Percentiles rank a stretch among this genome's conserved stretches.
These are phyloP conservation scores for Toxicodendron radicans DNA, from an alignment of 345 rosid genomes.

Conservation along the genomic window DNA sequence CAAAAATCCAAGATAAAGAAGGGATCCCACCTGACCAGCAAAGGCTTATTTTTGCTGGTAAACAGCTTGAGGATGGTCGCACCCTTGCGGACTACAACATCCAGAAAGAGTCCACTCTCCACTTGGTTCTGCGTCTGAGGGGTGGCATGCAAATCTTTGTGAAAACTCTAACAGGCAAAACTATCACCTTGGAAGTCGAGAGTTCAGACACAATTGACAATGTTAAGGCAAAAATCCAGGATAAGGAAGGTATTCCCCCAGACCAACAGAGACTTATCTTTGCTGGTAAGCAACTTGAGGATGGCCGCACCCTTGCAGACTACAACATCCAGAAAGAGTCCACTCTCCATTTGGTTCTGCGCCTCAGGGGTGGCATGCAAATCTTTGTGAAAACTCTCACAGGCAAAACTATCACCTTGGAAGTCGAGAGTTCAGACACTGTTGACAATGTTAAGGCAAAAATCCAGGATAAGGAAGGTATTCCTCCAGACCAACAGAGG, in stretches of 20 bases:
- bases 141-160: constrained; percentile 31
- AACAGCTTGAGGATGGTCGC: constrained; percentile 23
- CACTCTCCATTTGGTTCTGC: constrained; percentile 25
- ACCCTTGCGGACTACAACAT: constrained; percentile 28
- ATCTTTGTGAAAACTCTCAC: constrained; percentile 33
- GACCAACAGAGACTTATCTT: constrained; percentile 27
- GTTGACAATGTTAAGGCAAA: constrained; percentile 28
- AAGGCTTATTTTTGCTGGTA: constrained; percentile 26
- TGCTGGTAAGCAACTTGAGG: constrained; percentile 26
- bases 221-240: constrained; percentile 27
- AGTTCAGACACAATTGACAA: constrained; percentile 28
- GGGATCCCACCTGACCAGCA: constrained; percentile 30
- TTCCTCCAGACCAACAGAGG: constrained; percentile 33
- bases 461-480: constrained; percentile 33
- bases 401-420: constrained; percentile 28
- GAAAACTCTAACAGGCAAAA: constrained; percentile 30
- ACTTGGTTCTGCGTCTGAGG: constrained; percentile 23
- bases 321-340: constrained; percentile 30
- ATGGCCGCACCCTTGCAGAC: constrained; percentile 24
- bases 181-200: constrained; percentile 31
- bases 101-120: constrained; percentile 30
- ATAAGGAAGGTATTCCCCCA: constrained; percentile 27
- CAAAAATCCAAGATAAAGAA: constrained; percentile 27
- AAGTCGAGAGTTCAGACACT: constrained; percentile 30
- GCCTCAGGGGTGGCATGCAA: constrained; percentile 32